Conservation (phyloP, 176 grass and related monocot species). For the Oryza glumipatula region DNA sequence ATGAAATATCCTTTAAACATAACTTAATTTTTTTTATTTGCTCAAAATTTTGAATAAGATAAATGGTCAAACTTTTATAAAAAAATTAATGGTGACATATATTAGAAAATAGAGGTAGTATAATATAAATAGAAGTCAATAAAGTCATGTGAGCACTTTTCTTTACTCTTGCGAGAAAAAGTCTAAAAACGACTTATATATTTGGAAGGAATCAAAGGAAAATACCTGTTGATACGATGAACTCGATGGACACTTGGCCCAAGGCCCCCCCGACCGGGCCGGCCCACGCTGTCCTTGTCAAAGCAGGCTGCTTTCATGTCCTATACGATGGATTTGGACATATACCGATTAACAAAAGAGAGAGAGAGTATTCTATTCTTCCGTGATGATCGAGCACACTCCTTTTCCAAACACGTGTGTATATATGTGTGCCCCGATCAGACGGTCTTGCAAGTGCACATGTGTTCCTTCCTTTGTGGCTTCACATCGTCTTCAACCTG, state of each 20-base stretch:
- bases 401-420: neutral
- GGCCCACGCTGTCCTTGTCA: neutral
- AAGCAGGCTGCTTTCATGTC: neutral
- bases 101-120: too few species aligned
- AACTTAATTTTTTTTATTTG: too few species aligned
- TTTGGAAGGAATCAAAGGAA: too few species aligned
- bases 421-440: neutral
- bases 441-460: neutral
- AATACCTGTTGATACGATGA: neutral
- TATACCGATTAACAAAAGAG: neutral
- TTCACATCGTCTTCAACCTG: too few species aligned
- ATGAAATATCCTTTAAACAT: too few species aligned
- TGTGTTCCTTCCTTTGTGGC: neutral
- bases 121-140: too few species aligned
- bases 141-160: neutral
- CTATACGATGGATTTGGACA: neutral
- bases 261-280: too few species aligned
- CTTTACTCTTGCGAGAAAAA: too few species aligned
- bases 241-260: neutral
- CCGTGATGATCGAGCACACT: neutral
- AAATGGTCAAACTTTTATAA: too few species aligned
- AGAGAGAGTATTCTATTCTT: neutral
- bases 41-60: too few species aligned
- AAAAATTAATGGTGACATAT: too few species aligned
- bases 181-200: too few species aligned